A percentile compares a stretch with the other conserved stretches of the same genome.
Evolutionary conservation across 192 early-diverging fungal genomes (phyloP).

Genomic region (Spizellomyces punctatus): DNA sequence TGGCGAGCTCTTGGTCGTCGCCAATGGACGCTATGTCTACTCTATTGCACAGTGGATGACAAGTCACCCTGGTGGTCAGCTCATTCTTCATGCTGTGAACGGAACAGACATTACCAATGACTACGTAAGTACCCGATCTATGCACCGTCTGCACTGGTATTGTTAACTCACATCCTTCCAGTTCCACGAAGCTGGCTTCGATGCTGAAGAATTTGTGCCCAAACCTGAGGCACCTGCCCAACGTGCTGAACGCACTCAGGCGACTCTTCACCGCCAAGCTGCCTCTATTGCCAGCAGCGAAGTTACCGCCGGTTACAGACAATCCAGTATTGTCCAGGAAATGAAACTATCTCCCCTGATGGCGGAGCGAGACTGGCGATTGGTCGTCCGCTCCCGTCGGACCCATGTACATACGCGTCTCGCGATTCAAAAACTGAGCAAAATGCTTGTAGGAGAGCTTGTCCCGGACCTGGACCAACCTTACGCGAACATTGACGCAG

Average conservation of each 20-base stretch:
- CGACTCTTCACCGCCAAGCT: not conserved
- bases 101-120: conserved; percentile 55
- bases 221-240: conserved; percentile 22
- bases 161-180: too few species aligned
- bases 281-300: not conserved
- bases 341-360: conserved; percentile 30
- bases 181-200: conserved; percentile 44
- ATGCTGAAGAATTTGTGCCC: conserved; percentile 44
- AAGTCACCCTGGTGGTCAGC: conserved; percentile 49
- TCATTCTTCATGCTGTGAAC: conserved; percentile 45
- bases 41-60: conserved; percentile 14
- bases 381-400: conserved; percentile 37
- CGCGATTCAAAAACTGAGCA: conserved; percentile 39
- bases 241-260: conserved; percentile 7
- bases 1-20: conserved; percentile 46
- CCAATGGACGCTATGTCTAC: conserved; percentile 45
- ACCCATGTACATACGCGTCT: conserved; percentile 44
- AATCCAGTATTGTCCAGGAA: conserved; percentile 15
- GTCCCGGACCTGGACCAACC: not conserved
- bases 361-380: conserved; percentile 42
- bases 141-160: not conserved
- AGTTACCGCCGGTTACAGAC: not conserved
- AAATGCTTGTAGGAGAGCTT: conserved; percentile 45
- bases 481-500: not conserved
- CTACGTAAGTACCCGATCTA: conserved; percentile 17